phyloP scores from a whole-genome alignment of 257 asterid genomes.

The Primulina huaijiensis region DNA sequence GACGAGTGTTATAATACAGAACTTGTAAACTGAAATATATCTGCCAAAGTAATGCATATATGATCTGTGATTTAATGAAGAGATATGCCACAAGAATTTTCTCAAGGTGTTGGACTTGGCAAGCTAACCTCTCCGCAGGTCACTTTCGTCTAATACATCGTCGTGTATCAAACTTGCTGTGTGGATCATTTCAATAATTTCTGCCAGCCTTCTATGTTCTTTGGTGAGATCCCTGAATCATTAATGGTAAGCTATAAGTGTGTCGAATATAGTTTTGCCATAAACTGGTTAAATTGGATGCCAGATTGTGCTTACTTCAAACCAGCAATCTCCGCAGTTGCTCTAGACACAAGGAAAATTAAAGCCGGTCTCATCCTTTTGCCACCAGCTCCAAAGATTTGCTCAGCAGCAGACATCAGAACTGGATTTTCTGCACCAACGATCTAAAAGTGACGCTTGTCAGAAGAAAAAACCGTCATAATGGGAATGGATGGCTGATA shows the following conservation, averaged over 20 bases:
- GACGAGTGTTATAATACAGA: background rate
- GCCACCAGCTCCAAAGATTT: constrained; percentile 97
- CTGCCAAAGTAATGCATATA: background rate
- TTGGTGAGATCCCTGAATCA: constrained; percentile 70
- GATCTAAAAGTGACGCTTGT: constrained; percentile 41
- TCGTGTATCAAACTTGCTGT: constrained; percentile 97
- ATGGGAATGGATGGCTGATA: background rate
- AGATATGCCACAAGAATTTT: background rate
- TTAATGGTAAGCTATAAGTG: constrained; percentile 4
- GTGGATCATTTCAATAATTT: constrained; percentile 97
- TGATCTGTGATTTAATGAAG: background rate
- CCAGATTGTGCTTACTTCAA: constrained; percentile 51
- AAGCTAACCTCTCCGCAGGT: constrained; percentile 76
- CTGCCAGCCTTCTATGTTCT: constrained; percentile 90
- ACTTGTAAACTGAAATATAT: background rate
- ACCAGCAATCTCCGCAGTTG: constrained; percentile 76
- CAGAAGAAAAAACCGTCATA: background rate
- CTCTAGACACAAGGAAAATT: constrained; percentile 85
- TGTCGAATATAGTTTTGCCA: background rate
- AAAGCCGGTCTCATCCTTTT: constrained; percentile 95
- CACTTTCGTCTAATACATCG: constrained; percentile 92
- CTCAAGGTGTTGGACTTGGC: constrained; percentile 3
- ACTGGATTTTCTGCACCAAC: constrained; percentile 98
- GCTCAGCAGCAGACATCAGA: constrained; percentile 94
- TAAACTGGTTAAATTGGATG: constrained; percentile 11